Conservation (phyloP, 2,329 filamentous ascomycete genomes). For the Trichoderma citrinoviride region DNA sequence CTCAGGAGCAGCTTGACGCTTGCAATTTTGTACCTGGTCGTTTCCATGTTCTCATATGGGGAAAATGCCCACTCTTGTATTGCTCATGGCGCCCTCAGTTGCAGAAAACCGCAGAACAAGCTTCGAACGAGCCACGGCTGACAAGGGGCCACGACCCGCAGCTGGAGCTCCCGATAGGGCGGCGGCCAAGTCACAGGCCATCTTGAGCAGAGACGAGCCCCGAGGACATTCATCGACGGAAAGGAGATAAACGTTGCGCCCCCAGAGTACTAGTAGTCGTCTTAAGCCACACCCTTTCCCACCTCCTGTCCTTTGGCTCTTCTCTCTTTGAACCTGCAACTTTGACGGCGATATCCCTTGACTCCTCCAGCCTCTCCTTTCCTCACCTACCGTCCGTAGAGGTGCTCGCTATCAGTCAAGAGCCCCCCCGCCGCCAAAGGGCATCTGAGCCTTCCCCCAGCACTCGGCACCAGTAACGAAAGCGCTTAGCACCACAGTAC, state of each 20-base stretch:
- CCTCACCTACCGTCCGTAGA: not conserved
- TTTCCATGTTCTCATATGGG: not conserved
- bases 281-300: constrained; percentile 10
- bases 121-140: constrained; percentile 14
- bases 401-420: not conserved
- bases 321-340: not conserved
- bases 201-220: not conserved
- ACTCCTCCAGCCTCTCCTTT: not conserved
- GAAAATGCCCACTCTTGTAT: constrained; percentile 1
- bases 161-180: constrained; percentile 18
- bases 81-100: not conserved
- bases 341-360: not conserved
- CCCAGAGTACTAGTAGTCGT: constrained; percentile 3
- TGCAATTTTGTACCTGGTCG: not conserved
- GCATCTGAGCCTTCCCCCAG: not conserved
- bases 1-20: not conserved
- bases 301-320: not conserved
- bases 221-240: not conserved
- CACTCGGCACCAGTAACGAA: constrained; percentile 6
- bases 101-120: constrained; percentile 14
- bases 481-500: constrained; percentile 12
- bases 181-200: not conserved
- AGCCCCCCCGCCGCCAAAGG: too few species aligned
- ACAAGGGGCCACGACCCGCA: constrained; percentile 22
- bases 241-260: constrained; percentile 16